phyloP scores from a whole-genome alignment of 2,329 filamentous ascomycete species.

The Hymenoscyphus linearis region DNA sequence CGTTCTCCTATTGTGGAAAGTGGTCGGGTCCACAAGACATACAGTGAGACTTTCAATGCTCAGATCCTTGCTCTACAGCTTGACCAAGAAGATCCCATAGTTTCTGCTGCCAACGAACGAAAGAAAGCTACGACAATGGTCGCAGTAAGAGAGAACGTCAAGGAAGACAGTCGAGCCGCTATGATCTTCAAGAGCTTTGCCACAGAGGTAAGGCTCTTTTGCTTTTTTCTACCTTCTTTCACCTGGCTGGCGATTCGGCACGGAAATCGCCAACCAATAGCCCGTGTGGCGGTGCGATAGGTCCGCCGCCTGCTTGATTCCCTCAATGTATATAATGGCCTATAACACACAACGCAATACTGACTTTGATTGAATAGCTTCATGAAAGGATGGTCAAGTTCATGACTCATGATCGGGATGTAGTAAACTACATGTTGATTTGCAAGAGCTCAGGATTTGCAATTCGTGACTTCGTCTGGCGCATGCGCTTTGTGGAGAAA shows the following conservation, averaged over 20 bases:
- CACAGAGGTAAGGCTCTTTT: not conserved
- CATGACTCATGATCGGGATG: slow-evolving; percentile 34
- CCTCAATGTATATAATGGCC: no score
- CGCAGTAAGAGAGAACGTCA: not conserved
- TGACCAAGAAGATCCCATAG: not conserved
- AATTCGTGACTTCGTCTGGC: slow-evolving; percentile 42
- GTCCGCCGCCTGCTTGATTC: no score
- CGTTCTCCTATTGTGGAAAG: not conserved
- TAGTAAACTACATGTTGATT: slow-evolving; percentile 36
- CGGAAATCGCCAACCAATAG: no score
- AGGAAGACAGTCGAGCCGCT: not conserved
- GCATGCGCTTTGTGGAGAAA: slow-evolving; percentile 35
- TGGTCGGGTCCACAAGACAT: not conserved
- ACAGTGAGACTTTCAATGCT: not conserved
- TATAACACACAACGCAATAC: not conserved
- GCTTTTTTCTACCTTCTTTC: not conserved
- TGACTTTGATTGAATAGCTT: slow-evolving; percentile 20
- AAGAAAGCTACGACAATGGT: not conserved
- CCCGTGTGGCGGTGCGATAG: no score
- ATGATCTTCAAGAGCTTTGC: not conserved
- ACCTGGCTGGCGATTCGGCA: not conserved
- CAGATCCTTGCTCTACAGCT: not conserved
- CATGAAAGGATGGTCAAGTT: slow-evolving; percentile 27
- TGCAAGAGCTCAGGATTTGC: slow-evolving; percentile 37
- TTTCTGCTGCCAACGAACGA: not conserved